phyloP scores from a whole-genome alignment of 208 protist genomes.

The Polymyxa betae region DNA sequence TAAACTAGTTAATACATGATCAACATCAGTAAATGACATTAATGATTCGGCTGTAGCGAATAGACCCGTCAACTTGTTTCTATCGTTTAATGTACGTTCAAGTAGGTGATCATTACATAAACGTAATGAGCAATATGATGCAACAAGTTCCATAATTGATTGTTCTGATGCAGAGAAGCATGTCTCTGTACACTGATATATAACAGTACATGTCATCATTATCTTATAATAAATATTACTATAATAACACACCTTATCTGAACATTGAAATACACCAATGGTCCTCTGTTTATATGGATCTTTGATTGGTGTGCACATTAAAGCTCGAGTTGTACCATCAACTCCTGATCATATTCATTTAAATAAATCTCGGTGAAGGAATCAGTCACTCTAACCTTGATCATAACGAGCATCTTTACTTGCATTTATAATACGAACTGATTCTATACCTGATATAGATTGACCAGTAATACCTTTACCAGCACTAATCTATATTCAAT shows the following conservation, averaged over 20 bases:
- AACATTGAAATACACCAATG: background rate
- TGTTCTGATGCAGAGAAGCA: constrained; percentile 1
- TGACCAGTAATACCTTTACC: constrained; percentile 1
- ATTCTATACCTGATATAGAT: background rate
- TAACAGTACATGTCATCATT: background rate
- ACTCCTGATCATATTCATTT: too few relatives aligned
- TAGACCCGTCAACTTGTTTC: constrained; percentile 33
- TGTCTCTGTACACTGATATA: background rate
- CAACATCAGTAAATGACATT: background rate
- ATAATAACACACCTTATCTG: constrained; percentile 8
- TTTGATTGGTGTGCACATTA: constrained; percentile 6
- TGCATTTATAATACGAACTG: constrained; percentile 17
- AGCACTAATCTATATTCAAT: background rate
- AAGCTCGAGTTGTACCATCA: background rate
- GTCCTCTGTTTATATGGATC: constrained; percentile 15
- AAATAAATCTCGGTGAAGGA: too few relatives aligned
- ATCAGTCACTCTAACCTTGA: too few relatives aligned
- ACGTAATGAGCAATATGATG: background rate
- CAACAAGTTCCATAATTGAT: background rate
- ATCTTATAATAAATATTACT: too few relatives aligned
- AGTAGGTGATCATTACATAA: background rate
- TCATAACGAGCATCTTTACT: background rate
- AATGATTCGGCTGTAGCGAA: constrained; percentile 45
- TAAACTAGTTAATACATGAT: background rate
- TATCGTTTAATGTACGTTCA: background rate